A percentile compares a stretch with the other conserved stretches of the same genome.
These are phyloP conservation scores for Agrostemma githago DNA, from an alignment of 148 eudicot species.

Conservation along the genomic window DNA sequence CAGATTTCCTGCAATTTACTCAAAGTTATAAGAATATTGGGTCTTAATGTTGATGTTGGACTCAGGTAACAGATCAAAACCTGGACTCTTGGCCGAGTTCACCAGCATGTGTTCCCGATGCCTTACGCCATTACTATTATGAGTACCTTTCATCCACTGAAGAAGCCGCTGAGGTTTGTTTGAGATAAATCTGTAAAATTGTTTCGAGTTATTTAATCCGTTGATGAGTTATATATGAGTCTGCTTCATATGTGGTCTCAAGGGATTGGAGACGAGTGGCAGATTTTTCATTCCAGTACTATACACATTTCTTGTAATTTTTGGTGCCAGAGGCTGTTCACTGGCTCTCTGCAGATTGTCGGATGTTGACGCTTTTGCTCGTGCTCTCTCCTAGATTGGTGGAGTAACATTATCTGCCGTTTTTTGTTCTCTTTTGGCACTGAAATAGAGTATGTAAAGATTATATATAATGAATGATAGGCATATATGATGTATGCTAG, in stretches of 20 bases:
- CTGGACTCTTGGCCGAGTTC: slow-evolving; percentile 87
- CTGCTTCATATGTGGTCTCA: background rate
- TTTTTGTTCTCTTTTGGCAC: background rate
- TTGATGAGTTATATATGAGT: slow-evolving; percentile 1
- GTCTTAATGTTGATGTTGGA: slow-evolving; percentile 12
- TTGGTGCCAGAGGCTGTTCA: background rate
- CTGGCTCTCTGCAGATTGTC: background rate
- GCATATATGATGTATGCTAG: background rate
- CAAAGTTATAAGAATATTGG: background rate
- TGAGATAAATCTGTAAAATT: slow-evolving; percentile 11
- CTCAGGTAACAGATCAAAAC: slow-evolving; percentile 91
- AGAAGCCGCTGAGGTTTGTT: slow-evolving; percentile 90
- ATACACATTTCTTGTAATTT: background rate
- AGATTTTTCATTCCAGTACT: background rate
- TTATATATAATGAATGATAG: background rate
- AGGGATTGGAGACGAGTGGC: slow-evolving; percentile 4
- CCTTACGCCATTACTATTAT: slow-evolving; percentile 90
- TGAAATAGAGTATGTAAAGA: background rate
- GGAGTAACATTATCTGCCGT: background rate
- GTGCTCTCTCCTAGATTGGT: background rate
- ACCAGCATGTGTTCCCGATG: slow-evolving; percentile 86
- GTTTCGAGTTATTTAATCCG: slow-evolving; percentile 4
- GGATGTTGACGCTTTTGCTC: background rate
- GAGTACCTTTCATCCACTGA: slow-evolving; percentile 88
- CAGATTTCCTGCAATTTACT: background rate